Percentiles rank a stretch among this genome's conserved stretches.
Conservation (phyloP, 2,329 filamentous ascomycete species). For the Ampelomyces quisqualis region DNA sequence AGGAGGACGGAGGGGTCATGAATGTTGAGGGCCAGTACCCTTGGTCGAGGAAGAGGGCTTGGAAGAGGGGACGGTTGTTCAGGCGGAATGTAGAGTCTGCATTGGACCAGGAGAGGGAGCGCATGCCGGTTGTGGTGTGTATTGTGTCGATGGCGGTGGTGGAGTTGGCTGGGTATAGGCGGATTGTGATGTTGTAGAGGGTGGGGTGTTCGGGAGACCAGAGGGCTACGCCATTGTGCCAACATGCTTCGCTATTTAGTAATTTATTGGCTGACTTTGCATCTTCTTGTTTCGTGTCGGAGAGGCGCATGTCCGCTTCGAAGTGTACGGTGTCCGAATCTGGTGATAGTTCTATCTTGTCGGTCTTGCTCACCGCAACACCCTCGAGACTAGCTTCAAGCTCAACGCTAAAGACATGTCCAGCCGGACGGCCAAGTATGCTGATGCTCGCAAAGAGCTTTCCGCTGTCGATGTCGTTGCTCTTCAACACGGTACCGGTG, state of each 20-base stretch:
- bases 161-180: slow-evolving; percentile 50
- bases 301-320: slow-evolving; percentile 53
- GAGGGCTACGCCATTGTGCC: slow-evolving; percentile 60
- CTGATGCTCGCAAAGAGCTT: slow-evolving; percentile 54
- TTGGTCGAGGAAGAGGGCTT: slow-evolving; percentile 61
- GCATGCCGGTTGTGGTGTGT: slow-evolving; percentile 62
- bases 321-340: slow-evolving; percentile 54
- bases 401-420: slow-evolving; percentile 53
- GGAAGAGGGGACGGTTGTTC: slow-evolving; percentile 61
- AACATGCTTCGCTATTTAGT: slow-evolving; percentile 45
- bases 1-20: slow-evolving; percentile 57
- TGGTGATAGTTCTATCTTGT: slow-evolving; percentile 48
- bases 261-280: slow-evolving; percentile 29
- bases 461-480: slow-evolving; percentile 56
- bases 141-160: slow-evolving; percentile 56
- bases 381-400: slow-evolving; percentile 57
- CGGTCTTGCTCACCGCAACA: slow-evolving; percentile 48
- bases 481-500: slow-evolving; percentile 59
- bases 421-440: slow-evolving; percentile 53
- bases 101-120: slow-evolving; percentile 61
- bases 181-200: slow-evolving; percentile 58
- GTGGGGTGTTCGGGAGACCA: slow-evolving; percentile 62
- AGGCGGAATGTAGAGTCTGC: slow-evolving; percentile 56
- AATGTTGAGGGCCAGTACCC: slow-evolving; percentile 64
- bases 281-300: slow-evolving; percentile 45